A percentile compares a stretch with the other conserved stretches of the same genome.
phyloP scores from a whole-genome alignment of 129 eudicot genomes.

The Ambrosia artemisiifolia region DNA sequence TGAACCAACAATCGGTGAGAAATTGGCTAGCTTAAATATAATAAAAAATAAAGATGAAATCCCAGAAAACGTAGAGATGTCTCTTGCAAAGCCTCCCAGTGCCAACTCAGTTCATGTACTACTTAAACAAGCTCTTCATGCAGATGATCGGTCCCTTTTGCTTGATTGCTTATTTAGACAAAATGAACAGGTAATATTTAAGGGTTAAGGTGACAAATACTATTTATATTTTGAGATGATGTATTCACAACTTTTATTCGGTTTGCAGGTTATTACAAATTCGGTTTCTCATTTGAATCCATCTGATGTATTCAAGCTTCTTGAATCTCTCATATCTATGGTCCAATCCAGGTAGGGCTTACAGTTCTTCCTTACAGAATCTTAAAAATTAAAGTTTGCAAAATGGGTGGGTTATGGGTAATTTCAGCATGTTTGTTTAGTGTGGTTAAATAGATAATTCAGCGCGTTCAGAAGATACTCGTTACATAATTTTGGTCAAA shows the following conservation, averaged over 20 bases:
- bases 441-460: neutral
- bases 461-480: neutral
- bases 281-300: constrained; percentile 66
- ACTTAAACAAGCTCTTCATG: constrained; percentile 91
- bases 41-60: constrained; percentile 27
- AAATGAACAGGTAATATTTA: constrained; percentile 65
- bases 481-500: too few species aligned
- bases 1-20: constrained; percentile 96
- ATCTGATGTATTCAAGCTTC: constrained; percentile 82
- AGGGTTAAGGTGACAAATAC: neutral
- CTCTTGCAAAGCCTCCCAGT: constrained; percentile 75
- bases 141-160: constrained; percentile 82
- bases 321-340: constrained; percentile 62
- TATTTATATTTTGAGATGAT: neutral
- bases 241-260: neutral
- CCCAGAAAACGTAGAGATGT: constrained; percentile 32
- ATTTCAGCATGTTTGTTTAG: neutral
- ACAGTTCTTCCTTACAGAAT: neutral
- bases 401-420: neutral
- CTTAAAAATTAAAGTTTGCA: constrained; percentile 8
- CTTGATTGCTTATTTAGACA: constrained; percentile 80
- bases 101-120: constrained; percentile 85
- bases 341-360: constrained; percentile 65
- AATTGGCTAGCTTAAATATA: constrained; percentile 63
- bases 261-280: constrained; percentile 68